Evolutionary conservation across 768 basidiomycete species (phyloP).

Genomic region (Termitomyces titanicus): DNA sequence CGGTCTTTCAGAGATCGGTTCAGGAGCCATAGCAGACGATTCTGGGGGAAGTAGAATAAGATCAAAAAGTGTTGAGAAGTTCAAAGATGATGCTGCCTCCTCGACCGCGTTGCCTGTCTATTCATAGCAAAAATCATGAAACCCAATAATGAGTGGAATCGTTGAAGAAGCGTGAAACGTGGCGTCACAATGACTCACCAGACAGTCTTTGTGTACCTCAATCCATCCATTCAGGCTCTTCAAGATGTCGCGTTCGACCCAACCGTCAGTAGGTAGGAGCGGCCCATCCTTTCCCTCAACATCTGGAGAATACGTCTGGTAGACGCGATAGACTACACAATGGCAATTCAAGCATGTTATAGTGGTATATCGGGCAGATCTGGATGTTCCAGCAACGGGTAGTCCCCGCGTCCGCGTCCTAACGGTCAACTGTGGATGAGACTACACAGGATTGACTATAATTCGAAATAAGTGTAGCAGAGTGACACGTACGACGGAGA

Average conservation of each 20-base stretch:
- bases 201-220: slow-evolving; percentile 59
- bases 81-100: slow-evolving; percentile 33
- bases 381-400: slow-evolving; percentile 39
- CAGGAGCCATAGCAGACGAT: slow-evolving; percentile 22
- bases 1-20: slow-evolving; percentile 21
- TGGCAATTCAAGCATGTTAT: slow-evolving; percentile 71
- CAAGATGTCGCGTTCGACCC: slow-evolving; percentile 72
- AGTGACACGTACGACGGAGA: slow-evolving; percentile 51
- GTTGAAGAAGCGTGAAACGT: slow-evolving; percentile 6
- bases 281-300: slow-evolving; percentile 60
- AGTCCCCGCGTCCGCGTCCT: slow-evolving; percentile 50
- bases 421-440: slow-evolving; percentile 67
- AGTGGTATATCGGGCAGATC: slow-evolving; percentile 56
- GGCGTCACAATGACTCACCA: slow-evolving; percentile 47
- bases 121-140: slow-evolving; percentile 9
- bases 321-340: slow-evolving; percentile 63
- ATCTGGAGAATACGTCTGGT: slow-evolving; percentile 54
- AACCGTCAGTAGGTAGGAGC: slow-evolving; percentile 68
- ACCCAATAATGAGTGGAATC: slow-evolving; percentile 4
- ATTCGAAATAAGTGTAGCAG: not conserved
- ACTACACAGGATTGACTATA: slow-evolving; percentile 33
- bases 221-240: slow-evolving; percentile 71
- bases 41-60: slow-evolving; percentile 37
- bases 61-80: slow-evolving; percentile 44
- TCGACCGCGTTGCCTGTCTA: slow-evolving; percentile 37